A percentile compares a stretch with the other conserved stretches of the same genome.
These are phyloP conservation scores for Trametes hirsuta DNA, from an alignment of 1,284 basidiomycete genomes.

Conservation along the genomic window DNA sequence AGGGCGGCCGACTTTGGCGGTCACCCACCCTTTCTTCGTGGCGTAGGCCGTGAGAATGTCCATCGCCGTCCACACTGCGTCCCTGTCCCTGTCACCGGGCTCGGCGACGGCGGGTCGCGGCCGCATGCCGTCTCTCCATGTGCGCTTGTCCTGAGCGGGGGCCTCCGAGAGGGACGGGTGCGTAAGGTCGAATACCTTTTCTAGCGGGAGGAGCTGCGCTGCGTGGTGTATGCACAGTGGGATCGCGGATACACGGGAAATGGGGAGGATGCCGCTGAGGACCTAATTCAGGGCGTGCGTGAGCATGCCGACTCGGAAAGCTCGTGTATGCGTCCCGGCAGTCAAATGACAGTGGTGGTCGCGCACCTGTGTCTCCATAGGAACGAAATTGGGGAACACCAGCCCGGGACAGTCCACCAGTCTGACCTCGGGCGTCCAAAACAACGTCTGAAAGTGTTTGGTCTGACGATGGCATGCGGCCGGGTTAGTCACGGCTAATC, in stretches of 20 bases:
- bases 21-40: conserved; percentile 78
- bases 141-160: conserved; percentile 63
- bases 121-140: conserved; percentile 61
- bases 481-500: not conserved
- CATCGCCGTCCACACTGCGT: conserved; percentile 72
- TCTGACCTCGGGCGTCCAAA: conserved; percentile 81
- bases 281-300: conserved; percentile 48
- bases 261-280: conserved; percentile 82
- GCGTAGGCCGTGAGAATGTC: conserved; percentile 83
- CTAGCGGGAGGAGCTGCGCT: conserved; percentile 75
- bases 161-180: conserved; percentile 49
- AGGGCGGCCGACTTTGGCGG: conserved; percentile 86
- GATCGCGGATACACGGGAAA: conserved; percentile 83
- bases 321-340: too few species aligned
- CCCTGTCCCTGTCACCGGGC: conserved; percentile 19
- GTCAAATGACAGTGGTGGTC: too few species aligned
- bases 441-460: conserved; percentile 92
- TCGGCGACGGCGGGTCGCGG: conserved; percentile 18
- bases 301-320: conserved; percentile 27
- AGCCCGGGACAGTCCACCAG: conserved; percentile 88
- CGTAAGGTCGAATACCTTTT: conserved; percentile 65
- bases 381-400: conserved; percentile 78
- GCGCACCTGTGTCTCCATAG: conserved; percentile 78
- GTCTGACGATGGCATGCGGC: conserved; percentile 52
- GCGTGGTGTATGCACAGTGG: conserved; percentile 76